Evolutionary conservation across 2,329 filamentous ascomycete species (phyloP).

Genomic region (Cladosporium sp.): DNA sequence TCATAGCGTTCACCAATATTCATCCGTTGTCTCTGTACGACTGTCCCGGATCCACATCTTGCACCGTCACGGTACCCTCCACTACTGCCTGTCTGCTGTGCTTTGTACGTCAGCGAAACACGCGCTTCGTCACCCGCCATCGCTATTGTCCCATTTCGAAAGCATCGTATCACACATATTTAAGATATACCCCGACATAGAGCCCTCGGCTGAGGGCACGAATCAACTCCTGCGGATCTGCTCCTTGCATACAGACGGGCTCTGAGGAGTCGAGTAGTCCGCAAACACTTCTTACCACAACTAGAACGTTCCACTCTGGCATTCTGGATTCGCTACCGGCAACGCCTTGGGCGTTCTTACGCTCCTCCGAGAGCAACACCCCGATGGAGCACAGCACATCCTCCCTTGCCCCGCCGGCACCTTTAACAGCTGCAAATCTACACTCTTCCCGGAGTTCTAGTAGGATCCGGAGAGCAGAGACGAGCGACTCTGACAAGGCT

Average conservation of each 20-base stretch:
- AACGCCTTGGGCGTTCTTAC: constrained; percentile 27
- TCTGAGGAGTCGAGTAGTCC: not conserved
- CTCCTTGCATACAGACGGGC: constrained; percentile 1
- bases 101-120: not conserved
- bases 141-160: not conserved
- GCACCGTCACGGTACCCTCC: constrained; percentile 4
- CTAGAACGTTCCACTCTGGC: not conserved
- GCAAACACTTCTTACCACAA: too few species aligned
- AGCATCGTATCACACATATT: constrained; percentile 7
- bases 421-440: constrained; percentile 9
- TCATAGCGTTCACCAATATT: too few species aligned
- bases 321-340: constrained; percentile 30
- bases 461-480: constrained; percentile 20
- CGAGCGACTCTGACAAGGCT: constrained; percentile 34
- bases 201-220: not conserved
- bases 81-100: not conserved
- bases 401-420: constrained; percentile 9
- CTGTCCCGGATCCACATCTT: not conserved
- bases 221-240: not conserved
- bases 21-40: too few species aligned
- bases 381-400: constrained; percentile 13
- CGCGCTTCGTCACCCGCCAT: not conserved
- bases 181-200: not conserved
- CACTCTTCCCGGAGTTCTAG: constrained; percentile 17
- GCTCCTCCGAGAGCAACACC: constrained; percentile 12